phyloP scores from a whole-genome alignment of 805 yeast species.

The Starmerella stellata region DNA sequence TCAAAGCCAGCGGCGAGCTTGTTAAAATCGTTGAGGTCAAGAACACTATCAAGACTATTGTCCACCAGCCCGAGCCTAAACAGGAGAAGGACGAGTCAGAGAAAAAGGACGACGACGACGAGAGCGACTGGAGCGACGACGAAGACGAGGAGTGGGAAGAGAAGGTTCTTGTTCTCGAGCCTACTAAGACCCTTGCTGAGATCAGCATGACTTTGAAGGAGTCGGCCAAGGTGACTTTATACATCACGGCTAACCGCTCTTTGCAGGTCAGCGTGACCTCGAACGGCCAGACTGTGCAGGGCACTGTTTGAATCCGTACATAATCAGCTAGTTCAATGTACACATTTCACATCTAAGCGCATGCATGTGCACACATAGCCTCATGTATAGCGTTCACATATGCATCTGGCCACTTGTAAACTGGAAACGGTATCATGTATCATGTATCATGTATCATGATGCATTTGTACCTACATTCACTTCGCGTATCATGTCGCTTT shows the following conservation, averaged over 20 bases:
- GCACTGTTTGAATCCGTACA: slow-evolving; percentile 11
- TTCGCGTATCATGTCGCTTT: too few relatives aligned
- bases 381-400: too few relatives aligned
- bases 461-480: too few relatives aligned
- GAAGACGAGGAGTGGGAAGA: slow-evolving; percentile 78
- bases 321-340: background rate
- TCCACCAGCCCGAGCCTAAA: slow-evolving; percentile 52
- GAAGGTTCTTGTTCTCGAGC: slow-evolving; percentile 53
- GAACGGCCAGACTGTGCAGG: slow-evolving; percentile 15
- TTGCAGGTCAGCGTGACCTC: slow-evolving; percentile 40
- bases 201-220: slow-evolving; percentile 54
- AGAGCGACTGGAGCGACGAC: slow-evolving; percentile 32
- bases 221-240: slow-evolving; percentile 46
- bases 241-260: slow-evolving; percentile 46
- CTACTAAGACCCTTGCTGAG: slow-evolving; percentile 62
- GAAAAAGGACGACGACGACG: slow-evolving; percentile 32
- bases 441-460: too few relatives aligned
- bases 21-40: slow-evolving; percentile 50
- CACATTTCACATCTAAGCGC: too few relatives aligned
- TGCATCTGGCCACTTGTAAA: too few relatives aligned
- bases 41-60: slow-evolving; percentile 69
- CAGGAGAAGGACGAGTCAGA: slow-evolving; percentile 40
- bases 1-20: slow-evolving; percentile 40
- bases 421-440: too few relatives aligned
- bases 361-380: too few relatives aligned